These are phyloP conservation scores for Syzygium malaccense DNA, from an alignment of 441 rosid genomes.

Conservation along the genomic window DNA sequence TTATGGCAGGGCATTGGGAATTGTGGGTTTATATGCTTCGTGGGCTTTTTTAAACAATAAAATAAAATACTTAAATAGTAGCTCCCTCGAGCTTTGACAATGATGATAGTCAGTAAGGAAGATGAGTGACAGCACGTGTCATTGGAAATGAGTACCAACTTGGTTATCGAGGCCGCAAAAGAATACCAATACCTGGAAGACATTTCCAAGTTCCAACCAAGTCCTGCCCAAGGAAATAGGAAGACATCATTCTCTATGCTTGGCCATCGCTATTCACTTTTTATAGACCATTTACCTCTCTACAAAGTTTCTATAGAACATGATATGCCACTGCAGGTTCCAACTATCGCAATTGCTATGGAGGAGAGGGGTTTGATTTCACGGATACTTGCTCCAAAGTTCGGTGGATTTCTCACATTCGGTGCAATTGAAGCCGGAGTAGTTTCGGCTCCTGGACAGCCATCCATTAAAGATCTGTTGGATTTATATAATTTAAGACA, in stretches of 20 bases:
- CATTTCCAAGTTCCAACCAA: neutral
- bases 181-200: neutral
- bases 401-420: constrained; percentile 21
- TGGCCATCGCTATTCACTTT: neutral
- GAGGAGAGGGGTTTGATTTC: constrained; percentile 27
- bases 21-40: neutral
- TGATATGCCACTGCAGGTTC: constrained; percentile 16
- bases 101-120: neutral
- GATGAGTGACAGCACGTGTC: neutral
- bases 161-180: neutral
- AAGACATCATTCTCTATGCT: neutral
- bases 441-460: constrained; percentile 21
- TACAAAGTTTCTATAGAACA: neutral
- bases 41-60: neutral
- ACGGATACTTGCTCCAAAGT: constrained; percentile 23
- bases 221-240: neutral
- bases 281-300: neutral
- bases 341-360: constrained; percentile 25
- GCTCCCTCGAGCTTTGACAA: neutral
- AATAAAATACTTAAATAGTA: neutral
- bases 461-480: constrained; percentile 16
- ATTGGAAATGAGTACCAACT: neutral
- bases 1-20: neutral
- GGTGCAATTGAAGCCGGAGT: constrained; percentile 14
- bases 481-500: constrained; percentile 22